Percentiles rank a stretch among this genome's conserved stretches.
Conservation (phyloP, 2,329 filamentous ascomycete genomes). For the Claviceps fusiformis region DNA sequence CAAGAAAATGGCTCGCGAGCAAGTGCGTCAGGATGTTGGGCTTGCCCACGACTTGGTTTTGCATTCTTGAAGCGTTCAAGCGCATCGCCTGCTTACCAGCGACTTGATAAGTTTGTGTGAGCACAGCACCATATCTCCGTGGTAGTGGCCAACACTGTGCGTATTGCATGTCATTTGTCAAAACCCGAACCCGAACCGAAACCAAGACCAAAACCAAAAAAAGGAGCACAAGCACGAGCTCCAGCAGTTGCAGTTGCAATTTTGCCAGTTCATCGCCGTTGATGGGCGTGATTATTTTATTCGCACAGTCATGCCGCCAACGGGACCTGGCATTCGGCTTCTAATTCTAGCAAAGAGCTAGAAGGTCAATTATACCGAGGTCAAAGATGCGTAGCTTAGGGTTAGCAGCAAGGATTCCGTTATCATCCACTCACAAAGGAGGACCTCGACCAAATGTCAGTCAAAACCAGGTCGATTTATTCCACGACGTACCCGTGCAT, state of each 20-base stretch:
- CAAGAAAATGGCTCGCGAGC: conserved; percentile 6
- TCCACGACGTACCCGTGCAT: conserved; percentile 14
- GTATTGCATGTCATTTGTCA: too few species aligned
- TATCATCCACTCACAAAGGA: neutral
- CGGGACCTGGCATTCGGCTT: neutral
- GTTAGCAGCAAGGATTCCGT: neutral
- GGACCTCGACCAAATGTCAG: neutral
- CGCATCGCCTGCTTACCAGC: neutral
- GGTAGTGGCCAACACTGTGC: too few species aligned
- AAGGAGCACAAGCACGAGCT: too few species aligned
- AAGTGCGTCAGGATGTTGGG: neutral
- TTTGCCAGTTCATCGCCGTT: neutral
- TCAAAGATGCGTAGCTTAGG: neutral
- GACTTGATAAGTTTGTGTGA: too few species aligned
- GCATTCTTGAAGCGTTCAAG: neutral
- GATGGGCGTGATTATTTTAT: neutral
- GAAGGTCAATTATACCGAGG: neutral
- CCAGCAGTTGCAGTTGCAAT: too few species aligned
- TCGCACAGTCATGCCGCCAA: neutral
- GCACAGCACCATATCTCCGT: too few species aligned
- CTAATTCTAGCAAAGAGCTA: neutral
- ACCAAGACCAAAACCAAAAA: too few species aligned
- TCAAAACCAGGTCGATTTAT: neutral
- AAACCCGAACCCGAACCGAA: too few species aligned
- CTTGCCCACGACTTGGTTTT: neutral